These are phyloP conservation scores for Tetrapisispora pingtungensis DNA, from an alignment of 805 yeast species.

Conservation along the genomic window DNA sequence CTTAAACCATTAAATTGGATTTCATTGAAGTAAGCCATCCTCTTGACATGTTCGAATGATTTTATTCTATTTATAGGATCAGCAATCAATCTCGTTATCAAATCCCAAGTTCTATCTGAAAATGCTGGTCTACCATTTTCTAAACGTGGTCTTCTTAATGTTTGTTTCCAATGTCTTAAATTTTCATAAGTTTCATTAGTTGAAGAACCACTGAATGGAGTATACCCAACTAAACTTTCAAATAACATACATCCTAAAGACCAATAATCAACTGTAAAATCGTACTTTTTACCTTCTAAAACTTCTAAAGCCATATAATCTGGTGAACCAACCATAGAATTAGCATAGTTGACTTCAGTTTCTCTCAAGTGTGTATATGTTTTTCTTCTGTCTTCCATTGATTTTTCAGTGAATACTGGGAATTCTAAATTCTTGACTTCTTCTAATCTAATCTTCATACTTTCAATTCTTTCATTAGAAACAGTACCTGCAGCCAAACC, in stretches of 20 bases:
- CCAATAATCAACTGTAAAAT: constrained; percentile 97
- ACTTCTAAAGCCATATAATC: constrained; percentile 99
- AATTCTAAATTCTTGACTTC: constrained; percentile 69
- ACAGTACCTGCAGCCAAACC: constrained; percentile 97
- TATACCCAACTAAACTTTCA: constrained; percentile 92
- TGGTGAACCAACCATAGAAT: constrained; percentile 95
- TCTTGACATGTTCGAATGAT: constrained; percentile 70
- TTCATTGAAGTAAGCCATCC: constrained; percentile 75
- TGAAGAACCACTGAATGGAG: constrained; percentile 91
- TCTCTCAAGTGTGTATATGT: constrained; percentile 72
- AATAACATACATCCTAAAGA: constrained; percentile 94
- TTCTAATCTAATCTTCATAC: constrained; percentile 64
- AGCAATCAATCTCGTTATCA: constrained; percentile 70
- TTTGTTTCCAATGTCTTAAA: constrained; percentile 84
- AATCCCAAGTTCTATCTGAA: constrained; percentile 93
- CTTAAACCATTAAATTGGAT: constrained; percentile 69
- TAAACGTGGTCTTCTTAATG: constrained; percentile 80
- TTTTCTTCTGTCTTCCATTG: constrained; percentile 79
- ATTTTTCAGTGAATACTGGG: constrained; percentile 51
- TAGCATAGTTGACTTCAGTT: constrained; percentile 73
- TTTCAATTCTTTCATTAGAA: constrained; percentile 84
- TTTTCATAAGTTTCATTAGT: constrained; percentile 93
- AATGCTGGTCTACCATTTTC: constrained; percentile 87
- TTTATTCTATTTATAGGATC: constrained; percentile 66
- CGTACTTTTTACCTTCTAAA: constrained; percentile 84